These are phyloP conservation scores for Plasmodium gonderi DNA, from an alignment of 169 alveolate species.

Conservation along the genomic window DNA sequence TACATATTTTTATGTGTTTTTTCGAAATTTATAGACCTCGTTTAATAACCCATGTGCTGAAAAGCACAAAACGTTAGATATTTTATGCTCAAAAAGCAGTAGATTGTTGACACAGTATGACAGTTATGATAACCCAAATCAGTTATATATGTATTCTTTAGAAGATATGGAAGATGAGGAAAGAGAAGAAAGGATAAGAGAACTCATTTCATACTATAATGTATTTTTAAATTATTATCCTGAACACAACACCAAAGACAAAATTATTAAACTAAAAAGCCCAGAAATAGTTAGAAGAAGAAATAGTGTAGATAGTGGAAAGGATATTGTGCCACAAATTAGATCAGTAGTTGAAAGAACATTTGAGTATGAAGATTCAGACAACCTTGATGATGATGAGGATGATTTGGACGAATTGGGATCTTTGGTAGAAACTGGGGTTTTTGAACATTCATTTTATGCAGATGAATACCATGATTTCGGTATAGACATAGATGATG, in stretches of 20 bases:
- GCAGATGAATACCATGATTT: background rate
- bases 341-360: background rate
- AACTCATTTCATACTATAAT: background rate
- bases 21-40: background rate
- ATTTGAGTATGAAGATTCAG: background rate
- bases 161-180: conserved; percentile 25
- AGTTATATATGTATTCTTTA: background rate
- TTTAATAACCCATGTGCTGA: background rate
- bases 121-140: background rate
- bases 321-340: background rate
- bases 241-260: conserved; percentile 11
- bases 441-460: background rate
- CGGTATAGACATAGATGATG: background rate
- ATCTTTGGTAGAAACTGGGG: background rate
- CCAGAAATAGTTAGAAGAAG: background rate
- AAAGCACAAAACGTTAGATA: background rate
- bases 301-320: background rate
- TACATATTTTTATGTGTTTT: background rate
- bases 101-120: conserved; percentile 1
- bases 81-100: background rate
- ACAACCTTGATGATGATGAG: background rate
- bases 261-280: background rate
- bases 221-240: conserved; percentile 6
- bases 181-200: conserved; percentile 8
- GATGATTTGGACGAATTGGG: background rate